These are phyloP conservation scores for Platanthera guangdongensis DNA, from an alignment of 106 monocot genomes.

Conservation along the genomic window DNA sequence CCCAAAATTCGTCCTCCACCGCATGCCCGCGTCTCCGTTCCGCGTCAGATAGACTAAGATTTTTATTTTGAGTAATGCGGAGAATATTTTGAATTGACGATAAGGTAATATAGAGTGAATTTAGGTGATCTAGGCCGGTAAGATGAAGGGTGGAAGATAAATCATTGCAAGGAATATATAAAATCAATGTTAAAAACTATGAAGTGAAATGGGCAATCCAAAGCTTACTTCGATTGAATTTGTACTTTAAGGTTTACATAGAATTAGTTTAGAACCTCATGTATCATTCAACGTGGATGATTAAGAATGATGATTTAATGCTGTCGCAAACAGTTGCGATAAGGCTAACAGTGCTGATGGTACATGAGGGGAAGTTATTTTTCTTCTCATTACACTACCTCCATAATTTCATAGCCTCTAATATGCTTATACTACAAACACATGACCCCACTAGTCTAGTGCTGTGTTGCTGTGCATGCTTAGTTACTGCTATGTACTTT, in stretches of 20 bases:
- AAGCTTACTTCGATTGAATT: neutral
- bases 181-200: neutral
- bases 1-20: no score
- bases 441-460: neutral
- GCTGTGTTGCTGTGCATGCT: neutral
- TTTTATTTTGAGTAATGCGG: no score
- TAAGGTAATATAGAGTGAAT: no score
- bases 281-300: neutral
- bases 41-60: no score
- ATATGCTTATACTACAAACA: neutral
- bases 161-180: neutral
- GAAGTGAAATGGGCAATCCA: neutral
- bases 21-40: no score
- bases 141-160: neutral
- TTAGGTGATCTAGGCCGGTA: neutral
- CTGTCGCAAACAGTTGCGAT: neutral
- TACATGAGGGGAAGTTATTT: neutral
- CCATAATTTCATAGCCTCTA: neutral
- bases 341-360: neutral
- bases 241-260: neutral
- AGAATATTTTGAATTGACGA: no score
- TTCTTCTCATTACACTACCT: neutral
- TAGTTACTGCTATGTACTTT: neutral
- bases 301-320: neutral
- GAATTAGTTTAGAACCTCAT: neutral